Base-by-base conservation (phyloP, 257 asterid species). In the Ligustrum vulgare region DNA sequence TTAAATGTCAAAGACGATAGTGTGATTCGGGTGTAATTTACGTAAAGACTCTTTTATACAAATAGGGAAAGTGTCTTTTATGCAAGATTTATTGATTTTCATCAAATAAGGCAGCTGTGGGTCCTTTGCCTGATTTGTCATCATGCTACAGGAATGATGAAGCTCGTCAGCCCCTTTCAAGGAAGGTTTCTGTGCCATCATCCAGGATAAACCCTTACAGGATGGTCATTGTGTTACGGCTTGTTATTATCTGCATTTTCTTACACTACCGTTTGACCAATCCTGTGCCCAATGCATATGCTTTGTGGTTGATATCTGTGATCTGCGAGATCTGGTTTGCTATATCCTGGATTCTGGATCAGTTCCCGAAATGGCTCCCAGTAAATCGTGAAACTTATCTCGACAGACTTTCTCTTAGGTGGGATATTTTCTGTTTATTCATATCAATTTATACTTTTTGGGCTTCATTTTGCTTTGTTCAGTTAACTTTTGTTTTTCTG, bases 271-370 rank as follows among this genome's bases (percentile, higher is more conserved):
- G 99, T 39, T 70, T 95, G 72, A 93, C 96, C 36, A 93, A 95
- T 74, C 99, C 99, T 36, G 99, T 95, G 71, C 84, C 91, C 71
- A 91, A 95, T 83, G 99, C 99, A 70, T 87, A 73, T 90, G 75
- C 98, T 7, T 83, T 93, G 84, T 95, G 99, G 98, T 79, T 94
- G 80, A 85, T 91, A 74, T 94, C 98, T 69, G 98, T 94, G 74
- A 92, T 94, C 67, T 95, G 99, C 80, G 99, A 95, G 92, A 91
- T 95, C 67, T 95, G 99, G 99, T 95, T 95, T 78, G 99, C 99
- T 58, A 56, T 93, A 51, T 95, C 99, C 11, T 95, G 99, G 99
- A 95, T 95, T 87, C 84, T 95, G 80, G 99, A 93, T 93, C 99
- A 95, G 91, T 95, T 94, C 79, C 99, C 99, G 4, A 94, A 94